phyloP scores from a whole-genome alignment of 2,329 filamentous ascomycete genomes.

The Polychaeton citri region DNA sequence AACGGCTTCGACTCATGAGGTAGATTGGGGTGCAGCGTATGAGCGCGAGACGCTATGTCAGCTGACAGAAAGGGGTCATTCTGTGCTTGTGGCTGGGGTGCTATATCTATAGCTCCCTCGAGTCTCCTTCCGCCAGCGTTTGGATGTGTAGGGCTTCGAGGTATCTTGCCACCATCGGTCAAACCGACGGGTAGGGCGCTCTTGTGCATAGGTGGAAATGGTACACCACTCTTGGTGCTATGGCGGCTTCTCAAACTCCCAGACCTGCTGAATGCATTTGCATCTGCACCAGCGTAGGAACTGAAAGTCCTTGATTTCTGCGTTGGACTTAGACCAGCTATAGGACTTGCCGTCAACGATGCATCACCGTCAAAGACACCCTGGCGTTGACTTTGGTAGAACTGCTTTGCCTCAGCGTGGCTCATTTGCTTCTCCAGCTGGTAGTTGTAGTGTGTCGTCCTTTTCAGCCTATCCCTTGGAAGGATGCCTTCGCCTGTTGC shows the following conservation, averaged over 20 bases:
- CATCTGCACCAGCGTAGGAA: slow-evolving; percentile 24
- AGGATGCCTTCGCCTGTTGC: slow-evolving; percentile 23
- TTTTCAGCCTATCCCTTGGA: slow-evolving; percentile 41
- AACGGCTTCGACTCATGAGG: slow-evolving; percentile 45
- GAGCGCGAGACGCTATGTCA: slow-evolving; percentile 35
- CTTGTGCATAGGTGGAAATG: slow-evolving; percentile 11
- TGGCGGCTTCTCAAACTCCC: slow-evolving; percentile 30
- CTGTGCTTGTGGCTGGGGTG: slow-evolving; percentile 3
- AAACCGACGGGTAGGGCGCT: slow-evolving; percentile 23
- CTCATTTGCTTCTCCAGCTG: slow-evolving; percentile 89
- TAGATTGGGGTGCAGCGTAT: slow-evolving; percentile 36
- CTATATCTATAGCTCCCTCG: slow-evolving; percentile 7
- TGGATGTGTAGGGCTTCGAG: slow-evolving; percentile 16
- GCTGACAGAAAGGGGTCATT: slow-evolving; percentile 27
- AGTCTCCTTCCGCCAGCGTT: slow-evolving; percentile 18
- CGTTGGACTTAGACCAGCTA: slow-evolving; percentile 22
- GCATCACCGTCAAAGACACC: slow-evolving; percentile 32
- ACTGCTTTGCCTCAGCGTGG: slow-evolving; percentile 86
- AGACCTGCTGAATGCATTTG: slow-evolving; percentile 22
- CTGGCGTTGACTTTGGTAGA: slow-evolving; percentile 79
- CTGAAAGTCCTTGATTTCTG: slow-evolving; percentile 32
- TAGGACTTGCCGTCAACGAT: slow-evolving; percentile 19
- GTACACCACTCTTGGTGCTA: slow-evolving; percentile 14
- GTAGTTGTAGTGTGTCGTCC: slow-evolving; percentile 85
- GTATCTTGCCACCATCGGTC: slow-evolving; percentile 19